Evolutionary conservation across 257 asterid genomes (phyloP), one percentile per base, ranked within the genome.

Genomic region (Primulina eburnea): DNA sequence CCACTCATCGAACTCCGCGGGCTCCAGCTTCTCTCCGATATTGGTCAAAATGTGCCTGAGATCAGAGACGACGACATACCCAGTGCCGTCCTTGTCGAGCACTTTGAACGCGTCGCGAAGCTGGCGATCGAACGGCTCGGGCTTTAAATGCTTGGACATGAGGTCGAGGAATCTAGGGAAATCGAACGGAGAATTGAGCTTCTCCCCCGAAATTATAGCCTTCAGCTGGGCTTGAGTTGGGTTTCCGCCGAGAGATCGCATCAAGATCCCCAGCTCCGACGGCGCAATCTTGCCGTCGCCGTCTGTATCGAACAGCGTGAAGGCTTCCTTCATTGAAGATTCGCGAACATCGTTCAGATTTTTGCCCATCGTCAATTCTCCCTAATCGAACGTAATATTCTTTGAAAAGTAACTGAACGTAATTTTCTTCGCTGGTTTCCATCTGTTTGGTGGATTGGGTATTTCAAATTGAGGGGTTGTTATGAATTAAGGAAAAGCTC

Each of bases 101-200:
- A 92, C 98, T 84, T 89, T 92, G 83, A 92, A 92, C 7, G 98
- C 97, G 77, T 92, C 98, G 68, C 96, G 92, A 4, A 92, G 88
- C 82, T 82, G 97, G 65, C 98, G 97, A 78, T 92, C 98, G 81
- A 92, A 92, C 0, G 98, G 96, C 85, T 92, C 98, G 10, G 97
- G 97, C 80, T 92, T 92, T 71, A 92, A 83, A 77, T 92, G 96
- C 83, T 88, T 92, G 56, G 95, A 73, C 98, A 92, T 92, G 57
- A 92, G 89, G 67, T 89, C 92, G 14, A 92, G 76, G 73, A 92
- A 92, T 0, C 92, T 84, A 33, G 43, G 73, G 82, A 91, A 89
- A 81, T 91, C 97, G 62, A 91, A 91, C 1, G 93, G 87, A 0
- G 97, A 73, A 59, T 40, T 77, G 71, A 91, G 96, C 60, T 80